Conservation (phyloP, 176 grass and related monocot species). For the Aegilops longissima region DNA sequence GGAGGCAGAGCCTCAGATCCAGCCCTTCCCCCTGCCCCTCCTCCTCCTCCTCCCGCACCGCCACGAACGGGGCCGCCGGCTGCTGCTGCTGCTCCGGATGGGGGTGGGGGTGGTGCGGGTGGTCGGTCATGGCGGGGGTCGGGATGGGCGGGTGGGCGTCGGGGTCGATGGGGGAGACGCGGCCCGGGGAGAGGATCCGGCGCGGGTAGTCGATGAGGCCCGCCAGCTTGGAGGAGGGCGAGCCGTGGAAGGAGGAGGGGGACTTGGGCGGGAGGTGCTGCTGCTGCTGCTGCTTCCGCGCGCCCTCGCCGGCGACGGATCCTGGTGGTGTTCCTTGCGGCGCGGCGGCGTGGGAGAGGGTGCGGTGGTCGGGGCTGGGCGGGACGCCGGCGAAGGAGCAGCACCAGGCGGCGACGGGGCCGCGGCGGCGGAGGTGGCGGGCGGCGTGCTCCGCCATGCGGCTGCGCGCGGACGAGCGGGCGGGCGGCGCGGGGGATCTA, state of each 20-base stretch:
- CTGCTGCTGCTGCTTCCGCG: slow-evolving; percentile 15
- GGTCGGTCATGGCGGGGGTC: too few relatives aligned
- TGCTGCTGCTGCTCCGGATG: too few relatives aligned
- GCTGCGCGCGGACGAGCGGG: too few relatives aligned
- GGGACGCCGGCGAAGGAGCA: slow-evolving; percentile 62
- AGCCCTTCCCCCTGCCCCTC: background rate
- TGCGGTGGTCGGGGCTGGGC: slow-evolving; percentile 48
- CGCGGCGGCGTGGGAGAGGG: background rate
- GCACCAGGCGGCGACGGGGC: slow-evolving; percentile 58
- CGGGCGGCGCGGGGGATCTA: too few relatives aligned
- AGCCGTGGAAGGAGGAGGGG: slow-evolving; percentile 52
- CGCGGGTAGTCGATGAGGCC: slow-evolving; percentile 68
- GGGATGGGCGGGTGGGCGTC: slow-evolving; percentile 40
- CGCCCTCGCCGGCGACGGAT: background rate
- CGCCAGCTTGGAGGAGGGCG: slow-evolving; percentile 66
- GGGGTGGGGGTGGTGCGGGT: background rate
- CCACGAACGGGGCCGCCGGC: slow-evolving; percentile 29
- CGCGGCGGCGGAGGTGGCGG: slow-evolving; percentile 34
- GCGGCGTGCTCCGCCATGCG: slow-evolving; percentile 45
- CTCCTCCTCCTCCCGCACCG: slow-evolving; percentile 33
- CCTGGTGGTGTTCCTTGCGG: background rate
- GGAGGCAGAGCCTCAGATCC: slow-evolving; percentile 75
- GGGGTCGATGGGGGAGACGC: slow-evolving; percentile 89
- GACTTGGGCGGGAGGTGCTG: slow-evolving; percentile 50
- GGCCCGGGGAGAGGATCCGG: slow-evolving; percentile 85